A percentile compares a stretch with the other conserved stretches of the same genome.
Conservation (phyloP, 2,329 filamentous ascomycete species). For the Thelonectria discophora region DNA sequence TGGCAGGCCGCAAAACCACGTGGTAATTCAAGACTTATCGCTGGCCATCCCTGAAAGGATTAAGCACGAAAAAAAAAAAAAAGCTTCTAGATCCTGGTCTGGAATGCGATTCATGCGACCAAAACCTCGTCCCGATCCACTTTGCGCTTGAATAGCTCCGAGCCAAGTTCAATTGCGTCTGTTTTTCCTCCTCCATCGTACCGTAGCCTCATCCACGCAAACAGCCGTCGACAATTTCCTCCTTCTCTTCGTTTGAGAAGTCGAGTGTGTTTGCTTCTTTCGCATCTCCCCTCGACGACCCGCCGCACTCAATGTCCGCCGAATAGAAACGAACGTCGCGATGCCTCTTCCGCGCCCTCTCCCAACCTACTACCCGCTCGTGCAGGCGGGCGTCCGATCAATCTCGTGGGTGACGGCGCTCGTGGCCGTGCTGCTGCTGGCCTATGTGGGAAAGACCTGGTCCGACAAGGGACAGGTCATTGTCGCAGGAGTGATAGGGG, state of each 20-base stretch:
- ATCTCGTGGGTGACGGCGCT: slow-evolving; percentile 47
- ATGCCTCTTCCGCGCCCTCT: slow-evolving; percentile 32
- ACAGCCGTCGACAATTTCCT: background rate
- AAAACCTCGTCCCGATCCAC: slow-evolving; percentile 11
- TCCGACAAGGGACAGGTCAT: slow-evolving; percentile 41
- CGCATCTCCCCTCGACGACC: background rate
- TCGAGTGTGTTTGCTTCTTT: background rate
- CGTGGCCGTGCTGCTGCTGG: slow-evolving; percentile 45
- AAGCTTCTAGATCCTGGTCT: slow-evolving; percentile 13
- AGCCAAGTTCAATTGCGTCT: slow-evolving; percentile 8
- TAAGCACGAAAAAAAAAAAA: background rate
- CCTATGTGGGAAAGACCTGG: slow-evolving; percentile 47
- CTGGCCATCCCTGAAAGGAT: slow-evolving; percentile 11
- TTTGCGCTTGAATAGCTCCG: slow-evolving; percentile 17
- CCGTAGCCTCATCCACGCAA: background rate
- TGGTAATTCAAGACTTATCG: background rate
- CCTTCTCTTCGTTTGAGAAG: background rate
- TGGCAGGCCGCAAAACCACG: background rate
- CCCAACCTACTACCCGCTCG: slow-evolving; percentile 30
- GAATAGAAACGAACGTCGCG: slow-evolving; percentile 13
- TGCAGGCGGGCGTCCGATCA: slow-evolving; percentile 40
- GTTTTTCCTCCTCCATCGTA: background rate
- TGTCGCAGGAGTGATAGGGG: slow-evolving; percentile 45
- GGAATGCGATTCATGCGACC: slow-evolving; percentile 21
- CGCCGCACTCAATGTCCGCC: slow-evolving; percentile 12